Conservation (phyloP, 495 filamentous ascomycete species). For the Tuber borchii region DNA sequence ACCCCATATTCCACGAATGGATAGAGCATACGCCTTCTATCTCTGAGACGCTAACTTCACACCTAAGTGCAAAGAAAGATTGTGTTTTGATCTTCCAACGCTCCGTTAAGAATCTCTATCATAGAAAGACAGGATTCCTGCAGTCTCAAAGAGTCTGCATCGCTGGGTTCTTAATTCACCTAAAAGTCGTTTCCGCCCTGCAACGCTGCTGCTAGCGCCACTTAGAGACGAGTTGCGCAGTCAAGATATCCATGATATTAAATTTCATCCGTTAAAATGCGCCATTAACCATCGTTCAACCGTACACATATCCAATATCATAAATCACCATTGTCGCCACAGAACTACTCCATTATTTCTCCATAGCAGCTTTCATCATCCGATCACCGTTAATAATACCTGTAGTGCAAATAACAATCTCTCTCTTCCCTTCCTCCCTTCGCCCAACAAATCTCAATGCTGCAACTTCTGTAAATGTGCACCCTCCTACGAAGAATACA, state of each 20-base stretch:
- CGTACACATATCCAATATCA: not conserved
- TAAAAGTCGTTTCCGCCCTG: slow-evolving; percentile 4
- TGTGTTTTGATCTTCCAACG: slow-evolving; percentile 33
- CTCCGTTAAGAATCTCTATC: slow-evolving; percentile 37
- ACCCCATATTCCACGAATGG: slow-evolving; percentile 31
- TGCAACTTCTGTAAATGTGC: slow-evolving; percentile 93
- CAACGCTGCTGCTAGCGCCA: slow-evolving; percentile 11
- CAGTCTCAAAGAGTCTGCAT: slow-evolving; percentile 60
- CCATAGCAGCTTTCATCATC: slow-evolving; percentile 79
- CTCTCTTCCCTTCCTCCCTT: slow-evolving; percentile 73
- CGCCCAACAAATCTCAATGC: slow-evolving; percentile 84
- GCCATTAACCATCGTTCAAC: not conserved
- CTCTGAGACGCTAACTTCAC: slow-evolving; percentile 22
- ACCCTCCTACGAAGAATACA: slow-evolving; percentile 89
- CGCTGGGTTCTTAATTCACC: slow-evolving; percentile 49
- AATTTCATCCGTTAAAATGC: not conserved
- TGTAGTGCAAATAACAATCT: slow-evolving; percentile 87
- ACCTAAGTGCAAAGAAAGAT: slow-evolving; percentile 17
- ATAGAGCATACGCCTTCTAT: slow-evolving; percentile 43
- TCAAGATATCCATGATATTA: not conserved
- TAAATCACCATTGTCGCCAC: not conserved
- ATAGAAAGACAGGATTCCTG: slow-evolving; percentile 52
- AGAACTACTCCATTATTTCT: slow-evolving; percentile 13
- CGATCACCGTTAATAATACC: slow-evolving; percentile 80
- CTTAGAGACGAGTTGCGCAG: not conserved